Evolutionary conservation across 306 rosid species (phyloP).

Genomic region (Citrullus amarus): DNA sequence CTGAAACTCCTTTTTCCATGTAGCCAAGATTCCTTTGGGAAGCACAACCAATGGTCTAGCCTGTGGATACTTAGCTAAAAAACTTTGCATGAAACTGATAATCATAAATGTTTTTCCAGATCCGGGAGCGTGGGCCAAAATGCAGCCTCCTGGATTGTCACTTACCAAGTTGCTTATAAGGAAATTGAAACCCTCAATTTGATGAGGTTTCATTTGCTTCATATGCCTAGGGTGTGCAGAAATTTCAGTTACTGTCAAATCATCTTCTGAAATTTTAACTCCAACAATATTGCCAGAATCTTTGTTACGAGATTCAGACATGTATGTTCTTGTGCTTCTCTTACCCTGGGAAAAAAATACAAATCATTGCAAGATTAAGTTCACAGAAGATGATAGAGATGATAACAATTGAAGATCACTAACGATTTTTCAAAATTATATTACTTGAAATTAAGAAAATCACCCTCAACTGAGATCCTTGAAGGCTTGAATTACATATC

Average conservation of each 20-base stretch:
- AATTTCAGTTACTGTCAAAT: constrained; percentile 31
- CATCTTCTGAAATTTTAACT: constrained; percentile 39
- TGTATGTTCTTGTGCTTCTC: constrained; percentile 60
- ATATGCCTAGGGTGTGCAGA: constrained; percentile 75
- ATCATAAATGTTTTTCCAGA: constrained; percentile 97
- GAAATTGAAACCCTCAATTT: constrained; percentile 84
- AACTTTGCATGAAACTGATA: constrained; percentile 93
- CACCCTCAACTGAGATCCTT: background rate
- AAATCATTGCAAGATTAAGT: background rate
- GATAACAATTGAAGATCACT: background rate
- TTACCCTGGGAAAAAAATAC: constrained; percentile 40
- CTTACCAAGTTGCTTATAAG: constrained; percentile 67
- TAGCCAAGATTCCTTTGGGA: constrained; percentile 87
- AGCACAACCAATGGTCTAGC: constrained; percentile 89
- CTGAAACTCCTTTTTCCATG: constrained; percentile 82
- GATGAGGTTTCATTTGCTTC: constrained; percentile 89
- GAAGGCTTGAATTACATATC: background rate
- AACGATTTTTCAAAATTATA: background rate
- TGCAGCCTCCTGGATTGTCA: constrained; percentile 87
- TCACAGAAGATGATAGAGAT: background rate
- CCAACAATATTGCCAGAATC: constrained; percentile 29
- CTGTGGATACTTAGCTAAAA: constrained; percentile 73
- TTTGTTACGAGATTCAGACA: constrained; percentile 45
- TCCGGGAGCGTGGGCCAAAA: constrained; percentile 95
- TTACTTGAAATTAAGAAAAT: background rate